Evolutionary conservation across 2,329 filamentous ascomycete genomes (phyloP).

Genomic region (Sarocladium strictum): DNA sequence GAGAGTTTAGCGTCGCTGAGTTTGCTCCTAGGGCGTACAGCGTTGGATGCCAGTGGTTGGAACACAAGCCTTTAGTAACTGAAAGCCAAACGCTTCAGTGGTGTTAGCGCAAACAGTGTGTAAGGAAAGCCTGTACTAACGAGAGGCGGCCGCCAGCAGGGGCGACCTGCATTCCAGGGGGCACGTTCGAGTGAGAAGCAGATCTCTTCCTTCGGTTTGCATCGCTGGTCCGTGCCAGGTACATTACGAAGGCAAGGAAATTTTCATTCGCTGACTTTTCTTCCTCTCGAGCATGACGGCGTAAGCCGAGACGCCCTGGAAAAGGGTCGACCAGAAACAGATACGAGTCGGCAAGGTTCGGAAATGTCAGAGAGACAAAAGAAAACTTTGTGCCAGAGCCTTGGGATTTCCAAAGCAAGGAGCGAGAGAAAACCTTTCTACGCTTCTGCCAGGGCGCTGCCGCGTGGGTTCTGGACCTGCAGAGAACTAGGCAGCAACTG

Average conservation of each 20-base stretch:
- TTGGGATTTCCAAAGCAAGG: background rate
- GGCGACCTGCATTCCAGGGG: background rate
- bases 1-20: no score
- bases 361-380: conserved; percentile 3
- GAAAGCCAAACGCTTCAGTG: background rate
- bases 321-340: background rate
- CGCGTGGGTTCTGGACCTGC: conserved; percentile 6
- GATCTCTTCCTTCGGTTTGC: background rate
- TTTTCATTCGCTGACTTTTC: background rate
- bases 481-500: background rate
- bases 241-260: background rate
- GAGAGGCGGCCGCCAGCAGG: background rate
- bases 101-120: background rate
- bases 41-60: background rate
- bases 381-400: background rate
- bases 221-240: background rate
- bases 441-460: conserved; percentile 5
- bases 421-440: background rate
- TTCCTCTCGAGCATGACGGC: background rate
- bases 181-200: background rate
- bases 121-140: background rate
- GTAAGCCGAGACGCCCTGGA: conserved; percentile 4
- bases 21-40: background rate
- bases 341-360: conserved; percentile 1
- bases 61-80: no score